These are phyloP conservation scores for Physcia stellaris DNA, from an alignment of 495 filamentous ascomycete species.

Conservation along the genomic window DNA sequence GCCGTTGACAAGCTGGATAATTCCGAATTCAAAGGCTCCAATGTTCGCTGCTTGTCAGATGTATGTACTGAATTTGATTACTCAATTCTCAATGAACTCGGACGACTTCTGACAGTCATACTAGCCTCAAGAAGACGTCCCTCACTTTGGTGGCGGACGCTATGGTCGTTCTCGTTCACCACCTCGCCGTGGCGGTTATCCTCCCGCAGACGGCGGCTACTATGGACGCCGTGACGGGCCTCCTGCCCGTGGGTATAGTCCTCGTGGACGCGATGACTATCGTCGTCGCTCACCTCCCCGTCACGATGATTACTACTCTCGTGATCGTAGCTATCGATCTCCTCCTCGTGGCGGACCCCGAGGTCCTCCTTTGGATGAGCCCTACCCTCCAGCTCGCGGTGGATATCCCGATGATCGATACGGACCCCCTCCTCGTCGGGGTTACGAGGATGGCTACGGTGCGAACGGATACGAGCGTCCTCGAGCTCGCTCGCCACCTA, in stretches of 20 bases:
- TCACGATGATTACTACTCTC: conserved; percentile 75
- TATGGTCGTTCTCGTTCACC: conserved; percentile 58
- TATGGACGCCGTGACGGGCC: conserved; percentile 62
- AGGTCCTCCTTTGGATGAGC: conserved; percentile 57
- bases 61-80: conserved; percentile 39
- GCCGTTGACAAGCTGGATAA: conserved; percentile 88
- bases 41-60: conserved; percentile 71
- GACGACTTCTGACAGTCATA: background rate
- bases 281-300: conserved; percentile 69
- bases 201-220: conserved; percentile 39
- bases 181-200: conserved; percentile 50
- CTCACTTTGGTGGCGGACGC: conserved; percentile 40
- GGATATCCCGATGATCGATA: conserved; percentile 14
- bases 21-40: conserved; percentile 76
- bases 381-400: conserved; percentile 48
- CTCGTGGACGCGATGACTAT: conserved; percentile 57
- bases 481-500: conserved; percentile 10
- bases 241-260: conserved; percentile 66
- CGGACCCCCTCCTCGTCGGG: conserved; percentile 16
- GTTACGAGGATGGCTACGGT: conserved; percentile 39
- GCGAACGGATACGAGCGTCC: conserved; percentile 15
- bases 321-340: conserved; percentile 52
- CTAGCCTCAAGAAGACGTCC: conserved; percentile 54
- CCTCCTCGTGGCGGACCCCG: conserved; percentile 44
- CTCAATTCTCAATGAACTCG: no score